Evolutionary conservation across 306 rosid genomes (phyloP).

Genomic region (Gynostemma pentaphyllum): DNA sequence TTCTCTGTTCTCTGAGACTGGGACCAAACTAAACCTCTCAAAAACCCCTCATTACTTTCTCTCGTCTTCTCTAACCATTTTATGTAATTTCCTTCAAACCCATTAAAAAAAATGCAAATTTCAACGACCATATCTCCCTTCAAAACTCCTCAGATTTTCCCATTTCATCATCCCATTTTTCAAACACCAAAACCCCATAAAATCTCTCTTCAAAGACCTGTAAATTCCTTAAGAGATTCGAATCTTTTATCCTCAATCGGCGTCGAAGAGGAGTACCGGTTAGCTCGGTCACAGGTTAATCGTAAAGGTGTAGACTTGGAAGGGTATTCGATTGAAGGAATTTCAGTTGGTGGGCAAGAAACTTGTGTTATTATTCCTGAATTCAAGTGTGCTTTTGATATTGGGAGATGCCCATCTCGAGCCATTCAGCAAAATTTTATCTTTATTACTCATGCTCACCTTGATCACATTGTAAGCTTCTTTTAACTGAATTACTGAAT

Average conservation of each 20-base stretch:
- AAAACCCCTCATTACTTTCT: neutral
- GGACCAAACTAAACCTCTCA: neutral
- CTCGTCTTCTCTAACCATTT: neutral
- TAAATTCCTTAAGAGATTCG: slow-evolving; percentile 43
- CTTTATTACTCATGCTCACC: slow-evolving; percentile 91
- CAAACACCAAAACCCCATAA: slow-evolving; percentile 23
- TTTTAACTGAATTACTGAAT: neutral
- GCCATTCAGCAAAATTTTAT: slow-evolving; percentile 81
- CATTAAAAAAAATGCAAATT: slow-evolving; percentile 35
- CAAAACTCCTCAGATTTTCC: slow-evolving; percentile 39
- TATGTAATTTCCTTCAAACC: neutral
- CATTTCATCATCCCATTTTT: slow-evolving; percentile 33
- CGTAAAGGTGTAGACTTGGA: slow-evolving; percentile 70
- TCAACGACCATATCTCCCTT: slow-evolving; percentile 34
- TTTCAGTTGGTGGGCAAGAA: slow-evolving; percentile 89
- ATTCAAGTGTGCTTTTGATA: slow-evolving; percentile 85
- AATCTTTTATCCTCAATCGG: slow-evolving; percentile 54
- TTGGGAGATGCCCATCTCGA: slow-evolving; percentile 71
- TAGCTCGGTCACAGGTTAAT: slow-evolving; percentile 64
- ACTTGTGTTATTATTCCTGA: slow-evolving; percentile 82
- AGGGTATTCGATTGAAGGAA: slow-evolving; percentile 65
- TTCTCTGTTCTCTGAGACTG: neutral
- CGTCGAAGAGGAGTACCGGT: slow-evolving; percentile 78
- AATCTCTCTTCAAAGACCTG: slow-evolving; percentile 23
- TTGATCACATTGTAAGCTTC: slow-evolving; percentile 88